Base-by-base conservation (phyloP, 495 filamentous ascomycete genomes). In the Niebla homalea region DNA sequence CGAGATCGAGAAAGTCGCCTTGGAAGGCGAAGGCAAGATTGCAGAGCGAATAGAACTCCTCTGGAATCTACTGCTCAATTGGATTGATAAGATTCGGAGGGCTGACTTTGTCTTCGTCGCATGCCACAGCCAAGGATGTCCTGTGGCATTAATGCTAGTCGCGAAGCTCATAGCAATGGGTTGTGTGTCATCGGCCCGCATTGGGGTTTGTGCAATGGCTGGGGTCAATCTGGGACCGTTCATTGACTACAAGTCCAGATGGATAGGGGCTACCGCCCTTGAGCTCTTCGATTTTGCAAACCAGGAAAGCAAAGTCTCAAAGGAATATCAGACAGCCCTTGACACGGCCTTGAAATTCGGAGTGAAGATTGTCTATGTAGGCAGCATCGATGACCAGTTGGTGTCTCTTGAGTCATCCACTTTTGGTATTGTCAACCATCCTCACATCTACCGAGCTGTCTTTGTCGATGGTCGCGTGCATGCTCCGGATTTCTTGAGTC, bases 1-100 rank as follows among this genome's bases (percentile, higher is more conserved):
- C 52, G 71, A 79, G 15, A 84, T 98, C 44, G 88, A 94, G 57
- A 94, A 93, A 58, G 82, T 97, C 5, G 87, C 92, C 15, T 72
- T 98, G 4, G 92, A 97, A 70, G 92, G 92, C n/a, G 92, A 98
- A 68, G 92, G 92, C n/a, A 87, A 84, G 61, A 92, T 98, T 26
- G 75, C 77, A 3, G 89, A 97, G 46, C 78, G 92, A 18, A 87
- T 97, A 2, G 84, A 89, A 49, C 79, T 88, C 43, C 70, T 98
- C 4, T 98, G 92, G 92, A 95, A 92, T 62, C 71, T 97, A 2
- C 67, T 96, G 22, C 69, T 96, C 23, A 97, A 94, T 60, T 95
- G 88, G 89, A 86, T 95, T 63, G 85, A 94, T 20, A 81, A 92
- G 48, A 84, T 98, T 21, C 78, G 82, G 44, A 75, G 76, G 43